Base-by-base conservation (phyloP, 306 rosid genomes). In the Bauhinia variegata region DNA sequence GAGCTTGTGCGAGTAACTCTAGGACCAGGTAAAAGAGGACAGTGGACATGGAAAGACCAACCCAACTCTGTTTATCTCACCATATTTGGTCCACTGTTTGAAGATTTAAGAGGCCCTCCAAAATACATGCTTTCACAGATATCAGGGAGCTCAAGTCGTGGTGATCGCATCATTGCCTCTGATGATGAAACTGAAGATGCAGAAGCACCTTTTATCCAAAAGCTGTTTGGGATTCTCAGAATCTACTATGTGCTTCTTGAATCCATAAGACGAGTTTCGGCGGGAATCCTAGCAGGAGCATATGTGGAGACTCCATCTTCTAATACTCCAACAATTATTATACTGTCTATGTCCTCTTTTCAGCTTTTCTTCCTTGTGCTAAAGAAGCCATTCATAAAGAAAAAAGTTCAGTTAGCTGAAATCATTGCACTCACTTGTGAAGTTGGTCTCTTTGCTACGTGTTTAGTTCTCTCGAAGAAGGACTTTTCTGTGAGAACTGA, bases 161-260 rank as follows among this genome's bases (percentile, higher is more conserved):
- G 78, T 5, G 96, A 83, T 11, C 75, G 53, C 4, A 92, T 89
- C 52, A 92, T 89, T 47, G 96, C 83, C 68, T 86, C 96, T 0
- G 98, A 89, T 10, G 98, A 89, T 46, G 96, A 92, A 88, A 92
- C 85, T 10, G 96, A 92, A 84, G 98, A 92, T 41, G 91, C 96
- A 34, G 96, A 92, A 74, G 98, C 98, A 37, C 98, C 98, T 44
- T 82, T 84, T 46, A 86, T 92, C 52, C 96, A 92, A 65, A 92
- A 92, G 75, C 68, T 92, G 67, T 92, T 92, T 71, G 98, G 98
- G n/a, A 81, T 89, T 61, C 89, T 92, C 43, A 82, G 98, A 60
- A 92, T 89, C 67, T 92, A 92, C 77, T 89, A 79, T 60, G 89
- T 88, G 7, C 36, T 89, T 32, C 86, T 89, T 9, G 96, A 92